phyloP scores from a whole-genome alignment of 73 alveolate genomes.

The Stentor coeruleus region DNA sequence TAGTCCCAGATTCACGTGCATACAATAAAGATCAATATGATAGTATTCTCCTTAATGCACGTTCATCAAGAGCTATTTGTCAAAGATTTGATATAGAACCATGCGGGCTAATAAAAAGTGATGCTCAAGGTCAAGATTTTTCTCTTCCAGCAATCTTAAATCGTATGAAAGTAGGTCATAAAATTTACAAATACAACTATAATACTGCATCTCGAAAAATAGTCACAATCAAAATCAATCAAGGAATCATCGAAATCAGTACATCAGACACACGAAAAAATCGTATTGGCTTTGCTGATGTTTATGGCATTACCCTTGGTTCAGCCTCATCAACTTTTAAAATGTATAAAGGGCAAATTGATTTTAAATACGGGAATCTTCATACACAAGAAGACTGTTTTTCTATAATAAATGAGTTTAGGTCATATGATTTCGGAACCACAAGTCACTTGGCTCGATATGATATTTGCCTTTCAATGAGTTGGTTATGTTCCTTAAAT shows the following conservation, averaged over 20 bases:
- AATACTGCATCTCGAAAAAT: neutral
- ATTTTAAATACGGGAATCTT: neutral
- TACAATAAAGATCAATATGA: too few relatives aligned
- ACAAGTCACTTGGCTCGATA: neutral
- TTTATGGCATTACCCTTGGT: neutral
- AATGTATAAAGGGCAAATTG: neutral
- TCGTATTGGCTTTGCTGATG: neutral
- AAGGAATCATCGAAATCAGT: neutral
- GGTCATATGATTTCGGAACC: neutral
- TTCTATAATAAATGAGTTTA: neutral
- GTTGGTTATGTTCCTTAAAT: neutral
- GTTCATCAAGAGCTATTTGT: too few relatives aligned
- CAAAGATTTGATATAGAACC: too few relatives aligned
- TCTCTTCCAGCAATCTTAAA: neutral
- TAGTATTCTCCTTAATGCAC: too few relatives aligned
- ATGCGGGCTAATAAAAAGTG: too few relatives aligned
- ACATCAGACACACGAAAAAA: neutral
- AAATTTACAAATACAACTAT: neutral
- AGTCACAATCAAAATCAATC: neutral
- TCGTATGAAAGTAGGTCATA: neutral
- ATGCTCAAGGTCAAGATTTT: too few relatives aligned
- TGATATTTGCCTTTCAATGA: neutral
- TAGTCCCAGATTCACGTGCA: too few relatives aligned
- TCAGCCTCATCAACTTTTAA: neutral
- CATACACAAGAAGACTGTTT: neutral